Percentiles rank a stretch among this genome's conserved stretches.
Evolutionary conservation across 1,139 yeast species (phyloP).

Genomic region (Lodderomyces elongisporus): DNA sequence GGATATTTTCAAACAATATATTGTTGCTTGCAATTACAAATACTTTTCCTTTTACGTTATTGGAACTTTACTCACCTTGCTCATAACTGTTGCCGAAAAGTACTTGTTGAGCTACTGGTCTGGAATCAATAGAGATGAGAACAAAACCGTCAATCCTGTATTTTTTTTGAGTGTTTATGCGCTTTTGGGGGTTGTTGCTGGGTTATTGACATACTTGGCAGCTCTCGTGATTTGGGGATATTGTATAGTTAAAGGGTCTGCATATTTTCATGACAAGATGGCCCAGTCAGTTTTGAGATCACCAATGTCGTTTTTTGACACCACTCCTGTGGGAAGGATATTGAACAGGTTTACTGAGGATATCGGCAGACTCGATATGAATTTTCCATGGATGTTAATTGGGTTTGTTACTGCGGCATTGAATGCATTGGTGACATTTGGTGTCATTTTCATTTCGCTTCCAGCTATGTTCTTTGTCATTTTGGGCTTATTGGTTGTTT

Average conservation of each 20-base stretch:
- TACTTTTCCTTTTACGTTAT: slow-evolving; percentile 24
- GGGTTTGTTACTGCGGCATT: slow-evolving; percentile 20
- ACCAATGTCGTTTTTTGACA: slow-evolving; percentile 43
- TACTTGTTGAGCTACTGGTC: slow-evolving; percentile 38
- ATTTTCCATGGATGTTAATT: slow-evolving; percentile 29
- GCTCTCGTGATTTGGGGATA: slow-evolving; percentile 30
- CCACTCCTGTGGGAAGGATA: slow-evolving; percentile 40
- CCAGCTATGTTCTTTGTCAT: slow-evolving; percentile 20
- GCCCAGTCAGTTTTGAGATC: slow-evolving; percentile 33
- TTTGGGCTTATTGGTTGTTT: slow-evolving; percentile 21
- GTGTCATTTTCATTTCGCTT: slow-evolving; percentile 35
- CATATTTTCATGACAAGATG: slow-evolving; percentile 34
- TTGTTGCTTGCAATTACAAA: slow-evolving; percentile 31
- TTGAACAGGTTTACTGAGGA: slow-evolving; percentile 39
- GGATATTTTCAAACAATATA: slow-evolving; percentile 27
- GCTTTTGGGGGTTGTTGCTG: slow-evolving; percentile 23
- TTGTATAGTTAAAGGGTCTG: slow-evolving; percentile 30
- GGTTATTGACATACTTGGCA: slow-evolving; percentile 23
- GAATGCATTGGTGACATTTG: slow-evolving; percentile 24
- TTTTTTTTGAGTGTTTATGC: slow-evolving; percentile 25
- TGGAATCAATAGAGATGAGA: slow-evolving; percentile 24
- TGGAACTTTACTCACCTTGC: slow-evolving; percentile 16
- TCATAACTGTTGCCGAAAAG: slow-evolving; percentile 24
- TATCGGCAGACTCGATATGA: slow-evolving; percentile 29
- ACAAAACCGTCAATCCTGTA: slow-evolving; percentile 18